Base-by-base conservation (phyloP, 805 yeast species). In the Lipomyces yamadae region DNA sequence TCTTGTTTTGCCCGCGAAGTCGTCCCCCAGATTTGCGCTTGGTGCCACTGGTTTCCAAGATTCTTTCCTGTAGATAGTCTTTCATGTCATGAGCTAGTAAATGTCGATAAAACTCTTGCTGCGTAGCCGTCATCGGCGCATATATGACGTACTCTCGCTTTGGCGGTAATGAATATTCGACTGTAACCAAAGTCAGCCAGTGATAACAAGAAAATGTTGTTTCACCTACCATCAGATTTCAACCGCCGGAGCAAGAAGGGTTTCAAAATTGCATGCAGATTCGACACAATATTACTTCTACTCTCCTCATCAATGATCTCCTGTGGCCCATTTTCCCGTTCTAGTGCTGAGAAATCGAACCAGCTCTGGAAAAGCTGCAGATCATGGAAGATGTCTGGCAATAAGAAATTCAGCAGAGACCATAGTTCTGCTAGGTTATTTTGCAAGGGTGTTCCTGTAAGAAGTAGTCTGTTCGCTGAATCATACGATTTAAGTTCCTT, bases 401-500 rank as follows among this genome's bases (percentile, higher is more conserved):
- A 80, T 45, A 95, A 88, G 75, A 94, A 94, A 75, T 95, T 95
- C 63, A 94, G 81, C 65, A 95, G 80, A 0, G 97, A 89, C 98
- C 98, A 94, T 50, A 95, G 79, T 78, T 95, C 98, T 62, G 89
- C 85, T 65, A 94, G 80, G 74, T 93, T 94, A 76, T 94, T 94
- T 76, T 94, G 99, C 61, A 94, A 80, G 0, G 99, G 98, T 0
- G 99, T 94, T n/a, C 99, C 99, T 0, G 99, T 94, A 13, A 94
- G 79, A 34, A 94, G 79, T 58, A 94, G 80, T 68, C 97, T 81
- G 74, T 94, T 94, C 15, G 84, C 80, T 4, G 80, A 72, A 30
- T 79, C 77, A 50, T 91, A 82, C 69, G 82, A 83, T 73, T 91
- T 93, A 71, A 94, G 82, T 67, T 87, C 87, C 62, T 83, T 83